phyloP scores from a whole-genome alignment of 1,284 basidiomycete species.

The Irpex rosettiformis region DNA sequence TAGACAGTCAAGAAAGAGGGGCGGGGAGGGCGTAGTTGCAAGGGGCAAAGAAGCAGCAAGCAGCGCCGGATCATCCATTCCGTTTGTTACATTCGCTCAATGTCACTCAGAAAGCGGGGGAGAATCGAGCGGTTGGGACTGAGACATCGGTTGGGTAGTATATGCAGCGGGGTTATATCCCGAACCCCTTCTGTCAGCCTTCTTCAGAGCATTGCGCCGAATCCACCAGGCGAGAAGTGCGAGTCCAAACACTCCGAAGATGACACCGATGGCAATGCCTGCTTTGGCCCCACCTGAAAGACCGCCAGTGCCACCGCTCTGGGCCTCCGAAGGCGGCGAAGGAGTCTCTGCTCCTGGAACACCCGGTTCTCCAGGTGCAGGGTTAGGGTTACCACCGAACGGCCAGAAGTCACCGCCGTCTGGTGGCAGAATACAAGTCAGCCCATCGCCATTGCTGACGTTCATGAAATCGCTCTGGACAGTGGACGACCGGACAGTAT shows the following conservation, averaged over 20 bases:
- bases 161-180: not conserved
- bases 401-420: slow-evolving; percentile 72
- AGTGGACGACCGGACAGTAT: slow-evolving; percentile 36
- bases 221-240: slow-evolving; percentile 44
- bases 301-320: slow-evolving; percentile 17
- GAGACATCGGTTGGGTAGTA: not conserved
- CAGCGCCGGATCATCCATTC: too few species aligned
- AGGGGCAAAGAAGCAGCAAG: too few species aligned
- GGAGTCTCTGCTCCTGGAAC: slow-evolving; percentile 17
- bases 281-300: slow-evolving; percentile 36
- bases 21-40: too few species aligned
- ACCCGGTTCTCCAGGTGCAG: slow-evolving; percentile 15
- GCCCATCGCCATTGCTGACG: slow-evolving; percentile 49
- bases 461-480: slow-evolving; percentile 51
- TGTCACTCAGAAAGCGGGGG: not conserved
- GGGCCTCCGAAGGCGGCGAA: slow-evolving; percentile 12
- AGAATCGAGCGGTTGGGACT: not conserved
- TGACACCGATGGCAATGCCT: slow-evolving; percentile 53
- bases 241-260: slow-evolving; percentile 43
- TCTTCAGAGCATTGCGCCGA: slow-evolving; percentile 40
- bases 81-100: not conserved
- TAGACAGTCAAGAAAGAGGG: too few species aligned
- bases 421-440: slow-evolving; percentile 67
- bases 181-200: slow-evolving; percentile 3
- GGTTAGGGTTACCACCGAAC: slow-evolving; percentile 50